phyloP scores from a whole-genome alignment of 2,329 filamentous ascomycete species.

The Claviceps monticola region DNA sequence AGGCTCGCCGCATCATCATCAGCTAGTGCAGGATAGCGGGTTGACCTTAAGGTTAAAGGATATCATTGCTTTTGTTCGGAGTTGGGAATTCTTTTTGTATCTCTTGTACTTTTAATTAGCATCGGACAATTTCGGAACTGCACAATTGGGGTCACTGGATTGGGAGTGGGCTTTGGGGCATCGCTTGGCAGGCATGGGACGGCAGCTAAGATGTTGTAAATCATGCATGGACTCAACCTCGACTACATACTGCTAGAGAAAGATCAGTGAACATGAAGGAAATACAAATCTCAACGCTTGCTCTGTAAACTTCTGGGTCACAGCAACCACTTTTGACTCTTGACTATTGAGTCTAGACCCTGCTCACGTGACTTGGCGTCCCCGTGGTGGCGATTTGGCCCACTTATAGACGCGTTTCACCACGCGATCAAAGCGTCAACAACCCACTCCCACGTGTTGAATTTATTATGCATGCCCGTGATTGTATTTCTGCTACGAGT shows the following conservation, averaged over 20 bases:
- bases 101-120: background rate
- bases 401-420: slow-evolving; percentile 19
- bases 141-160: slow-evolving; percentile 1
- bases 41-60: background rate
- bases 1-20: slow-evolving; percentile 41
- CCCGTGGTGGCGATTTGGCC: slow-evolving; percentile 13
- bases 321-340: no score
- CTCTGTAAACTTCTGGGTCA: no score
- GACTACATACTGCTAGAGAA: background rate
- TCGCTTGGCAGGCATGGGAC: background rate
- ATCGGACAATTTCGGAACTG: background rate
- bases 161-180: background rate
- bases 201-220: no score
- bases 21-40: slow-evolving; percentile 18
- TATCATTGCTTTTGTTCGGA: background rate
- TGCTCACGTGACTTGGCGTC: slow-evolving; percentile 26
- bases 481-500: background rate
- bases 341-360: no score
- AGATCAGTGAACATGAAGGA: background rate
- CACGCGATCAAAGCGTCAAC: background rate
- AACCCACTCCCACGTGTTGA: background rate
- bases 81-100: background rate
- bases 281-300: background rate
- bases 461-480: no score
- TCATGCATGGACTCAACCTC: background rate